A percentile compares a stretch with the other conserved stretches of the same genome.
phyloP scores from a whole-genome alignment of 306 rosid species.

The Pterocarpus santalinus region DNA sequence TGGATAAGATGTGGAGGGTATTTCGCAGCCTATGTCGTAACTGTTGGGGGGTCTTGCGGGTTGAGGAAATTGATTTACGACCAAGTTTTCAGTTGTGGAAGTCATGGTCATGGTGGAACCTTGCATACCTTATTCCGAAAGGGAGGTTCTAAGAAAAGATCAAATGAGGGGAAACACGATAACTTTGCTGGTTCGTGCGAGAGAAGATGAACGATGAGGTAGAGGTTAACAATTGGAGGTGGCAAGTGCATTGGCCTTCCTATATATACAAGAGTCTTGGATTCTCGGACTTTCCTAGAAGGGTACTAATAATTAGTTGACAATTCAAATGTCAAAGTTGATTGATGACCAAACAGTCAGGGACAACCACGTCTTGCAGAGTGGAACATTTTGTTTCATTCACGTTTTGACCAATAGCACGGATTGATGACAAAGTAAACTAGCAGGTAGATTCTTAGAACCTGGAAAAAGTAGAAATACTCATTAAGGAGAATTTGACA shows the following conservation, averaged over 20 bases:
- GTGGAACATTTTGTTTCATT: background rate
- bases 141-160: background rate
- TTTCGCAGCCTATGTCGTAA: conserved; percentile 18
- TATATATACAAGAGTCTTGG: background rate
- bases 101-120: conserved; percentile 30
- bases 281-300: background rate
- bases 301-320: background rate
- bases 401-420: background rate
- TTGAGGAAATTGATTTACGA: conserved; percentile 39
- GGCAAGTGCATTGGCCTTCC: background rate
- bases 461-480: background rate
- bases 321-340: conserved; percentile 20
- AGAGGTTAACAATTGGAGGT: background rate
- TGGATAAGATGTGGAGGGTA: conserved; percentile 4
- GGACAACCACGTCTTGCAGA: background rate
- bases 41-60: conserved; percentile 42
- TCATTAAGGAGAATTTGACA: background rate
- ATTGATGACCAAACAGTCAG: background rate
- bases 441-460: background rate
- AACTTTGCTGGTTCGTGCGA: background rate
- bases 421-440: background rate
- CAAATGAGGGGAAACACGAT: background rate
- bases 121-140: background rate
- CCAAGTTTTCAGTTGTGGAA: background rate
- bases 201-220: background rate